These are phyloP conservation scores for Phytophthora uliginosa DNA, from an alignment of 352 stramenopile genomes.

Conservation along the genomic window DNA sequence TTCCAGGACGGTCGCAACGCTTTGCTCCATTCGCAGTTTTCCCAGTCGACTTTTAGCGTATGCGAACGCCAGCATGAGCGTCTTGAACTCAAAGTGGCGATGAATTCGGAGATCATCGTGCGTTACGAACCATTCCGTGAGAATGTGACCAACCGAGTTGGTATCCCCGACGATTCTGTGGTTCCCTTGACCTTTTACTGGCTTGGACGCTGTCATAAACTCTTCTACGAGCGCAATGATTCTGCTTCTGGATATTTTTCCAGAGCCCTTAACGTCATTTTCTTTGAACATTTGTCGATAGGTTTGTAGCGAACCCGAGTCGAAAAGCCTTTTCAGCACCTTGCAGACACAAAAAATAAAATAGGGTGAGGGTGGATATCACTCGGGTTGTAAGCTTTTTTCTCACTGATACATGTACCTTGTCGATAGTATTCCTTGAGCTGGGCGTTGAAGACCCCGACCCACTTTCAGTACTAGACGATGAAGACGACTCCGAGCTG, in stretches of 20 bases:
- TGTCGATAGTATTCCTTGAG: constrained; percentile 24
- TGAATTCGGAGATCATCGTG: constrained; percentile 60
- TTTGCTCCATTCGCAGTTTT: constrained; percentile 62
- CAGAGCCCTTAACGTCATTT: constrained; percentile 42
- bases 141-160: constrained; percentile 18
- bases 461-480: constrained; percentile 11
- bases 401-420: constrained; percentile 12
- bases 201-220: constrained; percentile 18
- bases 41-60: constrained; percentile 55
- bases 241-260: constrained; percentile 49
- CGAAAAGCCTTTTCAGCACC: constrained; percentile 50
- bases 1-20: constrained; percentile 55
- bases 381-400: not conserved
- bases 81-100: constrained; percentile 67
- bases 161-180: not conserved
- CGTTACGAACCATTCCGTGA: constrained; percentile 63
- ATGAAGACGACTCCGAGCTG: constrained; percentile 32
- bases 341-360: constrained; percentile 9
- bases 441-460: constrained; percentile 20
- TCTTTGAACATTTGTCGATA: constrained; percentile 51
- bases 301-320: constrained; percentile 39
- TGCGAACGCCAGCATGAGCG: constrained; percentile 61
- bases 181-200: not conserved
- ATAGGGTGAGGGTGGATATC: not conserved
- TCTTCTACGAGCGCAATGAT: constrained; percentile 55